Evolutionary conservation across 2,329 filamentous ascomycete genomes (phyloP).

Genomic region (Penicillium aurantiogriseum): DNA sequence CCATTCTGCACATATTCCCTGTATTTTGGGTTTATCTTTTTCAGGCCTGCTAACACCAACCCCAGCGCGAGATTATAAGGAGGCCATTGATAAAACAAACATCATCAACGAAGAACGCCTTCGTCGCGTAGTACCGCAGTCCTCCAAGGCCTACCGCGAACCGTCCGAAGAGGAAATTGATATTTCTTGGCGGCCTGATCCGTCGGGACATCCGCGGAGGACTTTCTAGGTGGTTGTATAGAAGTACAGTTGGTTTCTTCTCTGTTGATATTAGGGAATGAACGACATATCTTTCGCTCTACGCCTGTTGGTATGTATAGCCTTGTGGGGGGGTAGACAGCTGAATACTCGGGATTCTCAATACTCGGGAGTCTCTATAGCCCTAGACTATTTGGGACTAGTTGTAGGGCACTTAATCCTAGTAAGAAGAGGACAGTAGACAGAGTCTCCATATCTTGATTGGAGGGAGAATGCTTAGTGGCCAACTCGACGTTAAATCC

Average conservation of each 20-base stretch:
- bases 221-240: background rate
- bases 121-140: slow-evolving; percentile 16
- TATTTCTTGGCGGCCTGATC: slow-evolving; percentile 8
- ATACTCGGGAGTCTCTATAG: background rate
- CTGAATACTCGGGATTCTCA: background rate
- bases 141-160: slow-evolving; percentile 16
- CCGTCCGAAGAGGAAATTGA: slow-evolving; percentile 16
- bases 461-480: background rate
- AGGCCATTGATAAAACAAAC: slow-evolving; percentile 18
- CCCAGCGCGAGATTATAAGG: slow-evolving; percentile 18
- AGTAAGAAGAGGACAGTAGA: background rate
- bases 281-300: background rate
- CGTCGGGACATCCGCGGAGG: slow-evolving; percentile 4
- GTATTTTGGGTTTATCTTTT: background rate
- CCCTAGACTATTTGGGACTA: background rate
- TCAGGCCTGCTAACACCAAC: background rate
- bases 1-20: background rate
- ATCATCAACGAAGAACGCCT: slow-evolving; percentile 16
- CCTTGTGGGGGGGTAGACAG: too few relatives aligned
- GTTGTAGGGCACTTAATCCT: background rate
- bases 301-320: too few relatives aligned
- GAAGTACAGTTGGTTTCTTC: background rate
- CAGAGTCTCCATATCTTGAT: background rate
- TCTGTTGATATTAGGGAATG: background rate
- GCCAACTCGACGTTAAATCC: background rate